Evolutionary conservation across 768 basidiomycete genomes (phyloP), one percentile per base, ranked within the genome.

Genomic region (Tylopilus plumbeoviolaceoides): DNA sequence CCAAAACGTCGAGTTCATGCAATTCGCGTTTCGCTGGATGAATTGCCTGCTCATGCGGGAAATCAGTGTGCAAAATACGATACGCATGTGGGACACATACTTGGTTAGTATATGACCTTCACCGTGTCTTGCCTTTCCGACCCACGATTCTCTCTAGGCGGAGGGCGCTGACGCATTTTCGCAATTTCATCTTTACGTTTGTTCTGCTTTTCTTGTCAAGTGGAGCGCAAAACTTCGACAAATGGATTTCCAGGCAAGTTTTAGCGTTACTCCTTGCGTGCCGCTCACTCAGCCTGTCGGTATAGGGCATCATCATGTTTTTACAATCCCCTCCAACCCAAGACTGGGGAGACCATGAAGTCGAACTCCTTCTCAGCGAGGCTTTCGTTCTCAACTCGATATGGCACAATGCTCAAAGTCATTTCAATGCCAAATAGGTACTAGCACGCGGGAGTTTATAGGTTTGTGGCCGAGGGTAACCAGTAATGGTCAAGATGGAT

Each of bases 21-120:
- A 99, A 67, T 99, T 99, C 63, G 95, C 97, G 36, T 99, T 99
- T 73, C 81, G 97, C 47, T 99, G 97, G 97, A 98, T 99, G 94
- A 98, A 99, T 64, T 98, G 97, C 67, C 72, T 99, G 47, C 78
- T 98, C 54, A 98, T 99, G 95, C 81, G 97, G 52, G 97, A 98
- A 74, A 90, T 99, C 59, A 95, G 89, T 60, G 93, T 99, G 45
- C 83, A 87, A 62, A 95, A 98, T 68, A 98, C 95, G 17, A 91
- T 98, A 46, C 81, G 97, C 50, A 98, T 98, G 95, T 99, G 97
- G 97, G 97, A 99, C 68, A 98, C 97, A 12, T 99, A 99, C 70
- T 73, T 99, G 64, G 97, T 98, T 55, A 51, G 91, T 71, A 5
- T 31, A 15, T 3, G 21, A 9, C 25, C 44, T 31, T 39, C 7